Conservation (phyloP, 176 grass and related monocot genomes). For the Oryza brachyantha region DNA sequence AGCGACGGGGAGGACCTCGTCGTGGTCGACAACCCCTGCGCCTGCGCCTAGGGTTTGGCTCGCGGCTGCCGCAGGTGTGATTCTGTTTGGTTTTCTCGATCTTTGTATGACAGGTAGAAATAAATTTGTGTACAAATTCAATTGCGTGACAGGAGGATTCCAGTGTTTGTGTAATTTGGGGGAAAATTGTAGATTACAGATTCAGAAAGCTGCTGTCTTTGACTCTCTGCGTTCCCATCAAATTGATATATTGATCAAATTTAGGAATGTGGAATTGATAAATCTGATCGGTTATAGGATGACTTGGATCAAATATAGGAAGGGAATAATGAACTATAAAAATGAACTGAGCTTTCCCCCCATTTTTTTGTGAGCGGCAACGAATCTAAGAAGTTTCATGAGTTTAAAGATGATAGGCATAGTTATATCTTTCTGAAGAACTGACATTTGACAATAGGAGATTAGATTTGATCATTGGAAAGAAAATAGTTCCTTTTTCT, state of each 20-base stretch:
- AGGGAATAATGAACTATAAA: not conserved
- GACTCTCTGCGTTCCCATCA: not conserved
- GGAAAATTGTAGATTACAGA: conserved; percentile 22
- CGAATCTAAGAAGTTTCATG: conserved; percentile 19
- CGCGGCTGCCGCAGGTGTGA: conserved; percentile 11
- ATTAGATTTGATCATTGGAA: conserved; percentile 14
- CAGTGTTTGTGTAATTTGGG: not conserved
- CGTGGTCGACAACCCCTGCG: conserved; percentile 69
- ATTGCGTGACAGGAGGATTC: conserved; percentile 28
- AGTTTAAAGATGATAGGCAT: conserved; percentile 19
- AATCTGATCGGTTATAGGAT: not conserved
- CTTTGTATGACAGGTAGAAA: conserved; percentile 42
- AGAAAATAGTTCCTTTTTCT: not conserved
- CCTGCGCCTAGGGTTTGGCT: conserved; percentile 57
- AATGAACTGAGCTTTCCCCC: not conserved
- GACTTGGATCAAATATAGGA: not conserved
- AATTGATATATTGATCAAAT: not conserved
- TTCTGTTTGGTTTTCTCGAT: conserved; percentile 7
- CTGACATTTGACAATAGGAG: not conserved
- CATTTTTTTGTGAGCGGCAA: not conserved
- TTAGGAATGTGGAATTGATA: not conserved
- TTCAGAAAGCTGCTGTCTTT: not conserved
- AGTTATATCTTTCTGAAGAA: not conserved
- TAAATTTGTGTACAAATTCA: conserved; percentile 38
- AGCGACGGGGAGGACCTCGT: conserved; percentile 61